Percentiles rank a stretch among this genome's conserved stretches.
These are phyloP conservation scores for Penicillium ochrochloron DNA, from an alignment of 495 filamentous ascomycete species.

Conservation along the genomic window DNA sequence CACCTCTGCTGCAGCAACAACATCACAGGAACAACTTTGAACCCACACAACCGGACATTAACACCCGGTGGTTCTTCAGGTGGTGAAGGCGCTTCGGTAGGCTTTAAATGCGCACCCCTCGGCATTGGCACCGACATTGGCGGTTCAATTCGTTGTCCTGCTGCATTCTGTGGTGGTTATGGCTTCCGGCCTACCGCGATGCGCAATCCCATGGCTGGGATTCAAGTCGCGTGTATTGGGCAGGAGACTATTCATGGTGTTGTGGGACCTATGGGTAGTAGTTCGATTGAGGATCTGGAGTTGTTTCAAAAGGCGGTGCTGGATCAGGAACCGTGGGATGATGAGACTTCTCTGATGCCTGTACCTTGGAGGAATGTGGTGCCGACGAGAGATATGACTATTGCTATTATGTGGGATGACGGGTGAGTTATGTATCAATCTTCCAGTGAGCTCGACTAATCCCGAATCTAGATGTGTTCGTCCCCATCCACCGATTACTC, in stretches of 20 bases:
- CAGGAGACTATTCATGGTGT: conserved; percentile 64
- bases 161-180: conserved; percentile 62
- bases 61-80: conserved; percentile 68
- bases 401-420: conserved; percentile 74
- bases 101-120: conserved; percentile 62
- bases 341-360: conserved; percentile 61
- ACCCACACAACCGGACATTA: conserved; percentile 62
- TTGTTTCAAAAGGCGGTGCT: conserved; percentile 66
- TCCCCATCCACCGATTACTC: conserved; percentile 70
- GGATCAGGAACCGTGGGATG: conserved; percentile 63
- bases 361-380: conserved; percentile 59
- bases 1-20: conserved; percentile 60
- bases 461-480: conserved; percentile 36
- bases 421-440: conserved; percentile 33
- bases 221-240: conserved; percentile 53
- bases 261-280: conserved; percentile 64
- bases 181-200: conserved; percentile 60
- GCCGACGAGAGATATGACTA: conserved; percentile 55
- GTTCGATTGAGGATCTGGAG: conserved; percentile 63
- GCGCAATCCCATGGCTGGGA: conserved; percentile 53
- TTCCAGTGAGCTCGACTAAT: not conserved
- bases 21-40: conserved; percentile 65
- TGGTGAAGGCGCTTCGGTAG: conserved; percentile 70
- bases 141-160: conserved; percentile 64
- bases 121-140: conserved; percentile 73